These are phyloP conservation scores for Dimargaris xerosporica DNA, from an alignment of 192 early-diverging fungal genomes.

Conservation along the genomic window DNA sequence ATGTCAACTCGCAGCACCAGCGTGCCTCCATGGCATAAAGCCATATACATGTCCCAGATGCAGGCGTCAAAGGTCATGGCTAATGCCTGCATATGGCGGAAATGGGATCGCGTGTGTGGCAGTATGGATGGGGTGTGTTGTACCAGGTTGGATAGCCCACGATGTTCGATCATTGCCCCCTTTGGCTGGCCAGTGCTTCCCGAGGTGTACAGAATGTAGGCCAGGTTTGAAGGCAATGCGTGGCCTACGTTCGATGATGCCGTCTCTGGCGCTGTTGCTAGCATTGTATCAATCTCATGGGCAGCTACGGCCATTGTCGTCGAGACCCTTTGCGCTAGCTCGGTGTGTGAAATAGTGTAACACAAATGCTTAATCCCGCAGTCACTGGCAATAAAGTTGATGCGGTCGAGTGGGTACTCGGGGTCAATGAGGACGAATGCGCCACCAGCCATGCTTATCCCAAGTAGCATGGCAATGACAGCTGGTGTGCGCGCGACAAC, in stretches of 20 bases:
- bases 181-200: slow-evolving; percentile 8
- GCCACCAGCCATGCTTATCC: background rate
- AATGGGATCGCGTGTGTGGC: too few relatives aligned
- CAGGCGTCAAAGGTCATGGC: slow-evolving; percentile 7
- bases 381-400: background rate
- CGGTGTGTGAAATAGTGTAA: too few relatives aligned
- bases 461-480: background rate
- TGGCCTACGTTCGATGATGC: too few relatives aligned
- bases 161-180: background rate
- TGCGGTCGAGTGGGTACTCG: background rate
- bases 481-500: background rate
- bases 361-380: too few relatives aligned
- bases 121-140: too few relatives aligned
- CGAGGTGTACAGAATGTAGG: slow-evolving; percentile 10
- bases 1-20: background rate
- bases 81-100: background rate
- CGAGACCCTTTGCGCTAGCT: too few relatives aligned
- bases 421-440: slow-evolving; percentile 1
- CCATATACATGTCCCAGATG: slow-evolving; percentile 4
- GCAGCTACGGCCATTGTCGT: too few relatives aligned
- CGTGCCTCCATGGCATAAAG: slow-evolving; percentile 3
- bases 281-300: too few relatives aligned
- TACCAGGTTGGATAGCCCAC: slow-evolving; percentile 7
- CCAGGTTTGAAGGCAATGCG: too few relatives aligned
- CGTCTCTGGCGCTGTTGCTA: too few relatives aligned